phyloP scores from a whole-genome alignment of 768 basidiomycete species.

The Trametes sanguinea region DNA sequence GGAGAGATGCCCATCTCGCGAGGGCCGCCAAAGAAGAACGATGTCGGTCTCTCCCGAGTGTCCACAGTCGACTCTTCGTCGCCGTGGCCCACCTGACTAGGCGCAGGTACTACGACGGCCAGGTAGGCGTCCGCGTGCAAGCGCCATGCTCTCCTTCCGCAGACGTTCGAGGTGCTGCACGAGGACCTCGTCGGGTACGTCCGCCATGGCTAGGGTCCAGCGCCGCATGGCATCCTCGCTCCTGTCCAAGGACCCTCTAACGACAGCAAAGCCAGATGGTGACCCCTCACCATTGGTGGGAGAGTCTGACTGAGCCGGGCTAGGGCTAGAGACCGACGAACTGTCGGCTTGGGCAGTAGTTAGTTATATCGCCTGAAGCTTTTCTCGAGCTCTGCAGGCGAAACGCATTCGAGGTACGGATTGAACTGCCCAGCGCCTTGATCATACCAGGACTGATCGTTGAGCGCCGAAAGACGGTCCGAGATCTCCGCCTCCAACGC shows the following conservation, averaged over 20 bases:
- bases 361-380: neutral
- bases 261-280: slow-evolving; percentile 18
- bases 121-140: slow-evolving; percentile 18
- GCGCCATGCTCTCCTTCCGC: slow-evolving; percentile 27
- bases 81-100: slow-evolving; percentile 23
- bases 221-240: slow-evolving; percentile 30
- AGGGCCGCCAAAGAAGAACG: slow-evolving; percentile 23
- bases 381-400: neutral
- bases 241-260: slow-evolving; percentile 18
- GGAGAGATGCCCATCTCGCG: slow-evolving; percentile 22
- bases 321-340: neutral
- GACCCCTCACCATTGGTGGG: neutral
- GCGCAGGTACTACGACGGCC: slow-evolving; percentile 19
- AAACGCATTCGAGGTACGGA: slow-evolving; percentile 14
- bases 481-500: slow-evolving; percentile 5
- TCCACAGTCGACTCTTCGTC: slow-evolving; percentile 17
- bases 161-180: slow-evolving; percentile 34
- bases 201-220: slow-evolving; percentile 37
- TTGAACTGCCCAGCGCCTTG: slow-evolving; percentile 11
- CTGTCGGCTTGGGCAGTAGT: neutral
- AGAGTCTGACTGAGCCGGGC: neutral
- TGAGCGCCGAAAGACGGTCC: neutral
- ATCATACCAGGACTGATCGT: slow-evolving; percentile 8
- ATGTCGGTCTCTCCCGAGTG: slow-evolving; percentile 16
- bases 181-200: slow-evolving; percentile 36